Conservation (phyloP, 1,284 basidiomycete species). For the Cutaneotrichosporon cutaneum region DNA sequence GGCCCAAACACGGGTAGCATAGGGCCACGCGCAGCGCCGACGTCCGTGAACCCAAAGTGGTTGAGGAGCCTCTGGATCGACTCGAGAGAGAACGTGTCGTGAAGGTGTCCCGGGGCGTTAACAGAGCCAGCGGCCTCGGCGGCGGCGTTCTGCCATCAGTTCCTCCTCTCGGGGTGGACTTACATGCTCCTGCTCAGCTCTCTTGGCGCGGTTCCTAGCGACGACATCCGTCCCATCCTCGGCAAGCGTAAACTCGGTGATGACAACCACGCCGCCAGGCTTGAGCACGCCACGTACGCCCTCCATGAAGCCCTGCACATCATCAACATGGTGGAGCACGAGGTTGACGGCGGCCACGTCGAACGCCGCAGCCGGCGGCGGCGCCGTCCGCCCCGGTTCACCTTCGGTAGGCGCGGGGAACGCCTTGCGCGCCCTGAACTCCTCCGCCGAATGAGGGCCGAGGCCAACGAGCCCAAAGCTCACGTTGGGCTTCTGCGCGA, state of each 20-base stretch:
- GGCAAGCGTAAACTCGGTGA: slow-evolving; percentile 23
- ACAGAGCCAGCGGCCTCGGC: slow-evolving; percentile 21
- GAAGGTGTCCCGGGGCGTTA: slow-evolving; percentile 33
- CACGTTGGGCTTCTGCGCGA: slow-evolving; percentile 7
- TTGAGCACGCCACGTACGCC: slow-evolving; percentile 18
- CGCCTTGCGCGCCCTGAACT: slow-evolving; percentile 17
- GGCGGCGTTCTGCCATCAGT: background rate
- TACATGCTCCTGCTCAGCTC: background rate
- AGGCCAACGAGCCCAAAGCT: slow-evolving; percentile 28
- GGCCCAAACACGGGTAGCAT: slow-evolving; percentile 4
- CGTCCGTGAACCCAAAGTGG: slow-evolving; percentile 26
- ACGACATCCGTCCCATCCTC: slow-evolving; percentile 21
- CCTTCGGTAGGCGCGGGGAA: slow-evolving; percentile 27
- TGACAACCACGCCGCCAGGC: slow-evolving; percentile 20
- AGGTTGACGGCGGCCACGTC: slow-evolving; percentile 39
- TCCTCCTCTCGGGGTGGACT: too few relatives aligned
- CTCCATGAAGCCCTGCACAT: slow-evolving; percentile 13
- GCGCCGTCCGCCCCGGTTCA: slow-evolving; percentile 21
- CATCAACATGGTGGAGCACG: slow-evolving; percentile 42
- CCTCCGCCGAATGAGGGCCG: slow-evolving; percentile 17
- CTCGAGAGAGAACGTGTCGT: slow-evolving; percentile 26
- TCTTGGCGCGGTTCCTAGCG: background rate
- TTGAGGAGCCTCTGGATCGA: slow-evolving; percentile 22
- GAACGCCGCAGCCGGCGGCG: slow-evolving; percentile 27
- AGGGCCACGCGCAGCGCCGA: background rate